Conservation (phyloP, 176 grass and related monocot species). For the Aegilops longissima region DNA sequence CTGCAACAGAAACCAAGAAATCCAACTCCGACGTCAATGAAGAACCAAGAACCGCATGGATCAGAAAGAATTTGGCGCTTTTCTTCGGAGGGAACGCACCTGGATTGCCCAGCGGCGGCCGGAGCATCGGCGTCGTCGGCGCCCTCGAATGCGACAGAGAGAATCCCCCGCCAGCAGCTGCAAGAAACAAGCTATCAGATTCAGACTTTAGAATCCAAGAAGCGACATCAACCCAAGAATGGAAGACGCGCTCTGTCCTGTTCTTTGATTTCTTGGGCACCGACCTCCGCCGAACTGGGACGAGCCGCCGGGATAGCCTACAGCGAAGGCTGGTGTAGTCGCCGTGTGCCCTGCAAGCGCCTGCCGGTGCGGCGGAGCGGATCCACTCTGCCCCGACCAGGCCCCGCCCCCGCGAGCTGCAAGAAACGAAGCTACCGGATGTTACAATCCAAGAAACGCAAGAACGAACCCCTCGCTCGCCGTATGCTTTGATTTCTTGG, state of each 20-base stretch:
- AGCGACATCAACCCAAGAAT: too few species aligned
- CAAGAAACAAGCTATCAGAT: not conserved
- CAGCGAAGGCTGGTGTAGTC: not conserved
- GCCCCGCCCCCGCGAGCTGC: not conserved
- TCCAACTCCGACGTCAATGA: not conserved
- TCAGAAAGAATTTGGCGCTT: not conserved
- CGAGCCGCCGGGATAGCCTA: not conserved
- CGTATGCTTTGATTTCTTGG: not conserved
- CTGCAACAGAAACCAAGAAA: not conserved
- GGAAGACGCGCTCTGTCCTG: too few species aligned
- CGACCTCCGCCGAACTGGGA: not conserved
- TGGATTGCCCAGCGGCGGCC: not conserved
- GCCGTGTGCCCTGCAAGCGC: not conserved
- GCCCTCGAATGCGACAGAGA: not conserved
- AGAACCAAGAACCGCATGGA: not conserved
- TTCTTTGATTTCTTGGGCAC: too few species aligned
- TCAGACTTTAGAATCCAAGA: too few species aligned
- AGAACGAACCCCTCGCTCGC: not conserved
- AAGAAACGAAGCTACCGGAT: not conserved
- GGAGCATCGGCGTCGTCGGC: not conserved
- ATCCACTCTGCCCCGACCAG: not conserved
- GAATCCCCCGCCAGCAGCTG: not conserved
- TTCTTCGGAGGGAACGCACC: not conserved
- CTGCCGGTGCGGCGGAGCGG: not conserved
- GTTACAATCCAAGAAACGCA: not conserved